Evolutionary conservation across 2,329 filamentous ascomycete genomes (phyloP).

Genomic region (Apiospora koreana): DNA sequence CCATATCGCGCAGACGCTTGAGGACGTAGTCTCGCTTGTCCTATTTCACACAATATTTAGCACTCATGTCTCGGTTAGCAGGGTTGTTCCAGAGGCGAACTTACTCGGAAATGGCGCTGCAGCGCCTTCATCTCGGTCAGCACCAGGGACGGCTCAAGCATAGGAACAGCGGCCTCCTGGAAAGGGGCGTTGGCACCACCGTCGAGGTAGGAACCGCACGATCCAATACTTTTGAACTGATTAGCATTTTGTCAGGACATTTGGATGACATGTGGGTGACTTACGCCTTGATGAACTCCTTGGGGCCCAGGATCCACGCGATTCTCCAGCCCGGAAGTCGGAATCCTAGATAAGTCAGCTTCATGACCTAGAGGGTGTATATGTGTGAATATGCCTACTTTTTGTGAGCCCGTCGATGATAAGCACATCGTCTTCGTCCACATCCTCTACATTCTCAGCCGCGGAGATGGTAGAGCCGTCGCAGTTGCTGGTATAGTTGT

Average conservation of each 20-base stretch:
- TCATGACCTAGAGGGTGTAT: too few relatives aligned
- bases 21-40: constrained; percentile 93
- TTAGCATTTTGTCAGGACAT: constrained; percentile 13
- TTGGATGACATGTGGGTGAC: constrained; percentile 24
- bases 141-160: constrained; percentile 87
- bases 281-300: constrained; percentile 89
- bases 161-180: constrained; percentile 88
- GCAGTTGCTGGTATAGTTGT: constrained; percentile 93
- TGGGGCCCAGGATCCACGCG: constrained; percentile 93
- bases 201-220: constrained; percentile 91
- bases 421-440: constrained; percentile 86
- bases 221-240: constrained; percentile 62
- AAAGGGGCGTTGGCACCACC: constrained; percentile 94
- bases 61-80: background rate
- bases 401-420: constrained; percentile 98
- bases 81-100: constrained; percentile 20
- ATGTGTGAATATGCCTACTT: too few relatives aligned
- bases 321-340: constrained; percentile 95
- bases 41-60: constrained; percentile 34
- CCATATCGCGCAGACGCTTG: constrained; percentile 76
- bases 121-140: constrained; percentile 85
- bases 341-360: constrained; percentile 94
- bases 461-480: constrained; percentile 88
- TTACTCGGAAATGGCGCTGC: constrained; percentile 78
- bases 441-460: constrained; percentile 86